These are phyloP conservation scores for Lichtheimia corymbifera DNA, from an alignment of 371 early-diverging fungal species.

Conservation along the genomic window DNA sequence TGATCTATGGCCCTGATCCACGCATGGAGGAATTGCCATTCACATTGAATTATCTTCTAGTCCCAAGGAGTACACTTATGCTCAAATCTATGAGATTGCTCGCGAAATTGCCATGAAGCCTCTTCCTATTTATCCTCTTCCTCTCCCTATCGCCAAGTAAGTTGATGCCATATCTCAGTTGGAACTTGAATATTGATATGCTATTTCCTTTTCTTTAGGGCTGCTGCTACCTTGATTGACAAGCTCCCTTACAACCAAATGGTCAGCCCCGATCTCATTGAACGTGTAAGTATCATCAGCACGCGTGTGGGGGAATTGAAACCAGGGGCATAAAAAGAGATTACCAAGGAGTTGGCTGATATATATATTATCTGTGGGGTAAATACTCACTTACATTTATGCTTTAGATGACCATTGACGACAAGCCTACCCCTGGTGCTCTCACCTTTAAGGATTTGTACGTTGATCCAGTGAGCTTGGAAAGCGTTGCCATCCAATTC, in stretches of 20 bases:
- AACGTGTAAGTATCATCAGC: slow-evolving; percentile 34
- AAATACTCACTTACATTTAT: slow-evolving; percentile 1
- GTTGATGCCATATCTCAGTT: slow-evolving; percentile 1
- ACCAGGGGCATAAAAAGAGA: too few relatives aligned
- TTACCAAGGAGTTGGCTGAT: not conserved
- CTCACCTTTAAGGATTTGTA: slow-evolving; percentile 86
- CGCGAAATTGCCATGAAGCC: slow-evolving; percentile 71
- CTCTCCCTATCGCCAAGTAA: slow-evolving; percentile 71
- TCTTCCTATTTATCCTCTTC: slow-evolving; percentile 64
- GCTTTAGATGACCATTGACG: slow-evolving; percentile 69
- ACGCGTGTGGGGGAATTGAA: too few relatives aligned
- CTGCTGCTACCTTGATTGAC: slow-evolving; percentile 39
- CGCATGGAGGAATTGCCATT: not conserved
- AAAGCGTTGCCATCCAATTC: slow-evolving; percentile 79
- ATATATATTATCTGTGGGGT: not conserved
- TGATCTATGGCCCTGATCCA: too few relatives aligned
- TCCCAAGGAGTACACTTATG: slow-evolving; percentile 74
- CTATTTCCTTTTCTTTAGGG: slow-evolving; percentile 21
- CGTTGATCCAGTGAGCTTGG: slow-evolving; percentile 78
- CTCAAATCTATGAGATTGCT: slow-evolving; percentile 75
- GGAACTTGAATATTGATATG: not conserved
- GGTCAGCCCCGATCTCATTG: slow-evolving; percentile 53
- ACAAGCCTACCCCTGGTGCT: slow-evolving; percentile 69
- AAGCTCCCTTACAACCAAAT: slow-evolving; percentile 53
- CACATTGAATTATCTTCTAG: not conserved